Conservation (phyloP, 345 rosid genomes). For the Camelina neglecta region DNA sequence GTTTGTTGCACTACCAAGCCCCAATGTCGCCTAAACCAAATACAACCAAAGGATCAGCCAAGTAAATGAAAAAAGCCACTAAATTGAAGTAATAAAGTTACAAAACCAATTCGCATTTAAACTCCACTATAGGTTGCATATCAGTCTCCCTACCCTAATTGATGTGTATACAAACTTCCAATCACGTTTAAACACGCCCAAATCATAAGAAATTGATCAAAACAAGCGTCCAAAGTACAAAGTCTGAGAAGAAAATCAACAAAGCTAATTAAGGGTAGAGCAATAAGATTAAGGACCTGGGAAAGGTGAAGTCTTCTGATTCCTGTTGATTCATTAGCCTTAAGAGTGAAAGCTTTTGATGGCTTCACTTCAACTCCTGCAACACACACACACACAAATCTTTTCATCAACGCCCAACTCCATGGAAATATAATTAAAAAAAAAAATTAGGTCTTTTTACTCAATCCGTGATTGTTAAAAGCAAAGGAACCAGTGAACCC, state of each 20-base stretch:
- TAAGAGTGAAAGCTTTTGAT: conserved; percentile 59
- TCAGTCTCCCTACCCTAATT: background rate
- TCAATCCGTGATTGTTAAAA: background rate
- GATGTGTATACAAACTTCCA: background rate
- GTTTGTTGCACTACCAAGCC: conserved; percentile 45
- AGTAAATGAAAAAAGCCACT: background rate
- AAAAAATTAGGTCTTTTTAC: background rate
- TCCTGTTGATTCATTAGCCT: conserved; percentile 16
- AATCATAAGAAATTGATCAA: background rate
- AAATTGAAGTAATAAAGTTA: background rate
- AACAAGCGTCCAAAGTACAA: background rate
- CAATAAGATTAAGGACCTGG: conserved; percentile 46
- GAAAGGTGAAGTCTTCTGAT: conserved; percentile 70
- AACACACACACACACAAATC: conserved; percentile 27
- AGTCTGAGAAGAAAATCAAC: background rate
- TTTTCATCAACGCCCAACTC: background rate
- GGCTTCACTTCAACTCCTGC: conserved; percentile 76
- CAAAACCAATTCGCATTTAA: background rate
- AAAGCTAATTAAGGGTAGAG: background rate
- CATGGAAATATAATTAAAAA: background rate
- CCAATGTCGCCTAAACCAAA: conserved; percentile 66
- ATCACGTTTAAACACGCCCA: background rate
- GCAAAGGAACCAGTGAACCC: conserved; percentile 12
- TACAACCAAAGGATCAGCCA: background rate
- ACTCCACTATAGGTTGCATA: background rate